Percentiles rank a stretch among this genome's conserved stretches.
Conservation (phyloP, 495 filamentous ascomycete genomes). For the Antarctomyces pellizariae region DNA sequence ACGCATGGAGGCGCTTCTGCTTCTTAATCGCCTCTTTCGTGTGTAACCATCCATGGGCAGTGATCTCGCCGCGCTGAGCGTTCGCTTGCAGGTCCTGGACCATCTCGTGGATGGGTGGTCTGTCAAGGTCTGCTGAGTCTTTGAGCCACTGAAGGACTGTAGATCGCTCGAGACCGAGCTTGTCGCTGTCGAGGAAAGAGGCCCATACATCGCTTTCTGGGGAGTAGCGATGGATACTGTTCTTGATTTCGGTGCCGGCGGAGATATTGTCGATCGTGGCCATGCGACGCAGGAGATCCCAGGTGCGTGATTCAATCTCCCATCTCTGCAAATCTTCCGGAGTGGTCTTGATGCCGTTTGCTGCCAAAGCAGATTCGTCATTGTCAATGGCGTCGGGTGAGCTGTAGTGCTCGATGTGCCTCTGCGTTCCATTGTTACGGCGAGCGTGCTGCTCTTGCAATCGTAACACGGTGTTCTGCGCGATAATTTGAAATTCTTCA, state of each 20-base stretch:
- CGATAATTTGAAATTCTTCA: slow-evolving; percentile 9
- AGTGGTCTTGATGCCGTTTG: too few species aligned
- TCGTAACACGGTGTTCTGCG: slow-evolving; percentile 11
- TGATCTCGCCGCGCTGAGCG: slow-evolving; percentile 36
- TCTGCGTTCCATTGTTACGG: too few species aligned
- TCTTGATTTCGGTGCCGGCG: slow-evolving; percentile 7
- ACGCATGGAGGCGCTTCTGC: slow-evolving; percentile 50
- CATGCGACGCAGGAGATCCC: slow-evolving; percentile 52
- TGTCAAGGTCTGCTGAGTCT: slow-evolving; percentile 24
- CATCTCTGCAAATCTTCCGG: slow-evolving; percentile 24
- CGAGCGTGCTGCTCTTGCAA: slow-evolving; percentile 10
- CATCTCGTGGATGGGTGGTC: slow-evolving; percentile 47
- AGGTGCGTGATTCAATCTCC: slow-evolving; percentile 61
- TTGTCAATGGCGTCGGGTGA: too few species aligned
- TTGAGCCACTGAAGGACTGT: slow-evolving; percentile 68
- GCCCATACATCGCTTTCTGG: slow-evolving; percentile 39
- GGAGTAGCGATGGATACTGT: slow-evolving; percentile 28
- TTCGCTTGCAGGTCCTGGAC: slow-evolving; percentile 49
- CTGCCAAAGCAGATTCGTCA: too few species aligned
- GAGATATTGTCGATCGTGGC: slow-evolving; percentile 3
- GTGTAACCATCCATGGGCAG: slow-evolving; percentile 76
- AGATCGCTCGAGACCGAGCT: slow-evolving; percentile 40
- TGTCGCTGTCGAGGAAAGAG: slow-evolving; percentile 36
- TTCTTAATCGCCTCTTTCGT: slow-evolving; percentile 77
- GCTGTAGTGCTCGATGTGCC: too few species aligned